Conservation (phyloP, 306 rosid species). For the Quercus ilex region DNA sequence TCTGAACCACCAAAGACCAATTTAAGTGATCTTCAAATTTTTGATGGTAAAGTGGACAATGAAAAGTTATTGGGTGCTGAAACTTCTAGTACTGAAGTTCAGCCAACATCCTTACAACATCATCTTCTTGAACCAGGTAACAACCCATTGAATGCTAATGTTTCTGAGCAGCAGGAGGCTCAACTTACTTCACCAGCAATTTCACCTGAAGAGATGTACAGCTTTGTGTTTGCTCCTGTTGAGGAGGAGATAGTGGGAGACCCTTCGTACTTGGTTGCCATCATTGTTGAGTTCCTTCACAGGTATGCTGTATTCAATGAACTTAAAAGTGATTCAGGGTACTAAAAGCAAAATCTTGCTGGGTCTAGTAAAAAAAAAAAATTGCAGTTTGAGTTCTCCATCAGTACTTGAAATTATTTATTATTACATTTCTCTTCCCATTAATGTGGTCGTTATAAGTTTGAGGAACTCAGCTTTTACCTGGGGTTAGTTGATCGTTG, state of each 20-base stretch:
- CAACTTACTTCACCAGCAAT: slow-evolving; percentile 78
- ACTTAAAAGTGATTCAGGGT: slow-evolving; percentile 12
- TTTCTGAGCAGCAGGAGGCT: slow-evolving; percentile 63
- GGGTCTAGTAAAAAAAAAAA: neutral
- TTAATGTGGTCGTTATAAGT: neutral
- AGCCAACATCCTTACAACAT: slow-evolving; percentile 46
- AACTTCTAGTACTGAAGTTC: slow-evolving; percentile 36
- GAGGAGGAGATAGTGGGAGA: slow-evolving; percentile 97
- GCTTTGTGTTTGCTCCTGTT: slow-evolving; percentile 72
- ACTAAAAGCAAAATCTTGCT: slow-evolving; percentile 1
- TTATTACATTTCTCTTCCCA: neutral
- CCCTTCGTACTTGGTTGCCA: slow-evolving; percentile 81
- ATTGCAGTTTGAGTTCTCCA: neutral
- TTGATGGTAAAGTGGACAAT: slow-evolving; percentile 36
- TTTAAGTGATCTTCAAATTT: slow-evolving; percentile 31
- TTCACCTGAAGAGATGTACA: slow-evolving; percentile 92
- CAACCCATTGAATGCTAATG: slow-evolving; percentile 30
- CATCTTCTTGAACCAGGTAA: slow-evolving; percentile 24
- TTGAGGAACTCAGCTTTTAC: neutral
- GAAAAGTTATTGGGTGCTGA: slow-evolving; percentile 35
- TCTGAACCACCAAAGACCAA: slow-evolving; percentile 32
- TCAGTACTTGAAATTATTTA: neutral
- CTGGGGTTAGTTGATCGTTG: neutral
- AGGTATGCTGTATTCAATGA: slow-evolving; percentile 44
- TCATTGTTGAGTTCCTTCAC: slow-evolving; percentile 79